phyloP scores from a whole-genome alignment of 306 rosid species.

The Canavalia gladiata region DNA sequence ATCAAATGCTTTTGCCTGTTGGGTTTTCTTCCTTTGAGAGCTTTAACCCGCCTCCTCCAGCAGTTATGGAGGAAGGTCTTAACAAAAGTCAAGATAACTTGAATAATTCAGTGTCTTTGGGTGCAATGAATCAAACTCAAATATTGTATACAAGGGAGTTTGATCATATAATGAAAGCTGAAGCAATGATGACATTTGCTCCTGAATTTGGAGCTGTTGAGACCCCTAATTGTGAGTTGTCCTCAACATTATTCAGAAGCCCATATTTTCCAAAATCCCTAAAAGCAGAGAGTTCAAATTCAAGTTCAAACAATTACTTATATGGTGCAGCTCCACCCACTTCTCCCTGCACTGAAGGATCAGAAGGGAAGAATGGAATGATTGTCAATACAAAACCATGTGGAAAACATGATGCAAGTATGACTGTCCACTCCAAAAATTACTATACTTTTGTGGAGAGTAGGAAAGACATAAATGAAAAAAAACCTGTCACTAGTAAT shows the following conservation, averaged over 20 bases:
- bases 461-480: conserved; percentile 68
- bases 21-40: conserved; percentile 85
- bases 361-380: conserved; percentile 73
- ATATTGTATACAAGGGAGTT: conserved; percentile 71
- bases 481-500: conserved; percentile 55
- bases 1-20: conserved; percentile 76
- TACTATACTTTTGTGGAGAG: conserved; percentile 76
- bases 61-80: conserved; percentile 66
- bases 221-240: conserved; percentile 75
- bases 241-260: conserved; percentile 80
- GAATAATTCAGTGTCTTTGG: conserved; percentile 59
- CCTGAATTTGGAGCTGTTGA: conserved; percentile 98
- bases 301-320: conserved; percentile 75
- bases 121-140: conserved; percentile 63
- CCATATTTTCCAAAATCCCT: conserved; percentile 86
- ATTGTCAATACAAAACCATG: conserved; percentile 59
- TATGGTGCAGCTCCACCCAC: conserved; percentile 92
- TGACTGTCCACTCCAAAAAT: conserved; percentile 61
- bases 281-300: conserved; percentile 72
- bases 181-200: conserved; percentile 97
- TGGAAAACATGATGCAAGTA: conserved; percentile 59
- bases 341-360: conserved; percentile 77
- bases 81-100: conserved; percentile 70
- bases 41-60: conserved; percentile 73
- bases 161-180: conserved; percentile 92